phyloP scores from a whole-genome alignment of 108 stramenopile species.

The Skeletonema menzelii region DNA sequence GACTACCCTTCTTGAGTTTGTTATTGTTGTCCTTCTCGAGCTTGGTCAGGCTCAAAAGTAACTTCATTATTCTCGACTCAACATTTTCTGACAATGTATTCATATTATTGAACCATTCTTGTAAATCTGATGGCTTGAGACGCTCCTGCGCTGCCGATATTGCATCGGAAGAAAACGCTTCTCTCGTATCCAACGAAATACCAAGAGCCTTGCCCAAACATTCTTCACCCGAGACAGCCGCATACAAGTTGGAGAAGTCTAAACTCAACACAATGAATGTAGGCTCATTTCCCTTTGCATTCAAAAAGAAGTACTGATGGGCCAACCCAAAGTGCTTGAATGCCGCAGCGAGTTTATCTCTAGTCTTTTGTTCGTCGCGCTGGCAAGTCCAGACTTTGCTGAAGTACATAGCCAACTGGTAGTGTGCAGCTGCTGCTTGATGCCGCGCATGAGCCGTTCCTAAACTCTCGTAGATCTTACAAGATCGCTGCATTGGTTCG shows the following conservation, averaged over 20 bases:
- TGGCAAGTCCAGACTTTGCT: conserved; percentile 85
- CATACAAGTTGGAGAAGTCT: conserved; percentile 75
- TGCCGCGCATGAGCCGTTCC: conserved; percentile 55
- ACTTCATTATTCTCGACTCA: conserved; percentile 71
- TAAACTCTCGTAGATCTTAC: conserved; percentile 69
- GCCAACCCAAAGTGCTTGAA: conserved; percentile 70
- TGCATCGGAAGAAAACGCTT: conserved; percentile 54
- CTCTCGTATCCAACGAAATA: conserved; percentile 71
- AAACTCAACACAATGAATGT: conserved; percentile 80
- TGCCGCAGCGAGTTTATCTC: conserved; percentile 77
- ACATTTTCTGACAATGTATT: conserved; percentile 57
- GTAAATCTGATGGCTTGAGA: background rate
- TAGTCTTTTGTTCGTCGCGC: conserved; percentile 71
- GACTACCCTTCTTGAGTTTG: conserved; percentile 1
- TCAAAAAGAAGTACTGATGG: conserved; percentile 61
- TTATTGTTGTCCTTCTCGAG: conserved; percentile 46
- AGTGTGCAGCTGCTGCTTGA: conserved; percentile 85
- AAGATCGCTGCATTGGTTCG: conserved; percentile 79
- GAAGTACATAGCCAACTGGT: conserved; percentile 80
- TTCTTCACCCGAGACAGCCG: conserved; percentile 75
- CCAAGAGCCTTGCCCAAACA: conserved; percentile 63
- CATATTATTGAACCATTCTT: conserved; percentile 72
- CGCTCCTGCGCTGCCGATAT: conserved; percentile 20
- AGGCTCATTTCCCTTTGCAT: conserved; percentile 63
- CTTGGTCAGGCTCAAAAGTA: conserved; percentile 70